Conservation (phyloP, 106 monocot genomes). For the Phalaenopsis aphrodite region DNA sequence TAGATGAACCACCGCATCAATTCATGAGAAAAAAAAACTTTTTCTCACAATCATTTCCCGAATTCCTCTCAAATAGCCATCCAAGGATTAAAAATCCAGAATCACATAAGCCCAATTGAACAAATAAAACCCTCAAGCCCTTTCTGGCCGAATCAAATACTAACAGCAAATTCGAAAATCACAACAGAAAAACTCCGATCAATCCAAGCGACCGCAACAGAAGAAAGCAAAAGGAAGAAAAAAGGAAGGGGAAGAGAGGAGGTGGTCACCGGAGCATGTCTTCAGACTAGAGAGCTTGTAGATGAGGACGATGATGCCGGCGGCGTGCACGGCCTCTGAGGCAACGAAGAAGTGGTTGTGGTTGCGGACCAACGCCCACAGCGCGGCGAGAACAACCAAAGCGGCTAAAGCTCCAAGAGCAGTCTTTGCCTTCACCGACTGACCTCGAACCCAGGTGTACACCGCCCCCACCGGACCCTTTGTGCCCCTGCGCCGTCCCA, state of each 20-base stretch:
- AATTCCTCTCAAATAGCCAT: not conserved
- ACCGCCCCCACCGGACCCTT: slow-evolving; percentile 5
- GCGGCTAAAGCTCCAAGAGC: slow-evolving; percentile 6
- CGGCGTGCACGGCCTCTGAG: slow-evolving; percentile 14
- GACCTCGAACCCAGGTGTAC: slow-evolving; percentile 12
- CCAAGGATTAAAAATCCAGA: not conserved
- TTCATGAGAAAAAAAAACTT: no score
- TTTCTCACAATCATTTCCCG: no score
- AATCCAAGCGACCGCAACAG: not conserved
- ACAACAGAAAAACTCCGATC: not conserved
- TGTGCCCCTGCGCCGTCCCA: slow-evolving; percentile 14
- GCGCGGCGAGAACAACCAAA: not conserved
- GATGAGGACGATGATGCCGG: slow-evolving; percentile 20
- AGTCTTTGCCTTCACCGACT: slow-evolving; percentile 15
- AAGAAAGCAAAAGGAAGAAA: not conserved
- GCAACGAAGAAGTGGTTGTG: slow-evolving; percentile 13
- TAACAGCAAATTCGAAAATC: not conserved
- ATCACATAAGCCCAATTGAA: not conserved
- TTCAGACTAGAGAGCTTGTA: slow-evolving; percentile 13
- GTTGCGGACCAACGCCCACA: not conserved
- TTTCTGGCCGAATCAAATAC: not conserved
- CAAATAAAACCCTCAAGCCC: not conserved
- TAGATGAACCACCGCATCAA: no score
- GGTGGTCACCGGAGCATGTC: slow-evolving; percentile 13
- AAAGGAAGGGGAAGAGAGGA: not conserved